Base-by-base conservation (phyloP, 1,284 basidiomycete species). In the Sanghuangporus weigelae region DNA sequence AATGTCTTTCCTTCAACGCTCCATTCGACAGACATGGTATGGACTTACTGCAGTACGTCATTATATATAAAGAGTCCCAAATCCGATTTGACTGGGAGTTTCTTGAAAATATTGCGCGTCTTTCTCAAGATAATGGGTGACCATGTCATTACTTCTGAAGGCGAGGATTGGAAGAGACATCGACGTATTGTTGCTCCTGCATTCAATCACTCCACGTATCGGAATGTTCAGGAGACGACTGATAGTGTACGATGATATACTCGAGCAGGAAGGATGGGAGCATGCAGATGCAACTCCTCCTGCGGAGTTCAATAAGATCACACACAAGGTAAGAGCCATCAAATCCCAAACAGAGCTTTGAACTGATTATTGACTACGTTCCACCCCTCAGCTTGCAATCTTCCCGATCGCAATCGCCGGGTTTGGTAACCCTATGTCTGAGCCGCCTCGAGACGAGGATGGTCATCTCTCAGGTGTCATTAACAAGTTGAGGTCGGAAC, bases 81-180 rank as follows among this genome's bases (percentile, higher is more conserved):
- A 6, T 49, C 19, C n/a, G 12, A 14, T 49, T 14, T 19, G n/a
- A 49, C 19, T 19, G 46, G 21, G 12, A n/a, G n/a, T n/a, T n/a
- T n/a, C n/a, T n/a, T 31, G 73, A 73, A 42, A 59, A 68, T 8
- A 71, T 72, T 68, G 75, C 74, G 21, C 68, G 68, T 10, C 75
- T 70, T 63, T 26, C 38, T 26, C 38, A 74, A 73, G 38, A 60
- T 68, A 8, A 71, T 72, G 68, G 76, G 75, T 16, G 68, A 69
- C 8, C 76, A 71, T 63, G 40, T 76, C n/a, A 62, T 72, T 7
- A 70, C 73, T 23, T 64, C 70, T 0, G 70, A 70, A 50, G 72
- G 71, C 5, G 72, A 75, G 1, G 59, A 57, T 23, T 77, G 74
- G 75, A 73, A 68, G 57, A 66, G 72, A 8, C 74, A 77, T 54